Conservation (phyloP, 2,329 filamentous ascomycete genomes). For the Colletotrichum truncatum region DNA sequence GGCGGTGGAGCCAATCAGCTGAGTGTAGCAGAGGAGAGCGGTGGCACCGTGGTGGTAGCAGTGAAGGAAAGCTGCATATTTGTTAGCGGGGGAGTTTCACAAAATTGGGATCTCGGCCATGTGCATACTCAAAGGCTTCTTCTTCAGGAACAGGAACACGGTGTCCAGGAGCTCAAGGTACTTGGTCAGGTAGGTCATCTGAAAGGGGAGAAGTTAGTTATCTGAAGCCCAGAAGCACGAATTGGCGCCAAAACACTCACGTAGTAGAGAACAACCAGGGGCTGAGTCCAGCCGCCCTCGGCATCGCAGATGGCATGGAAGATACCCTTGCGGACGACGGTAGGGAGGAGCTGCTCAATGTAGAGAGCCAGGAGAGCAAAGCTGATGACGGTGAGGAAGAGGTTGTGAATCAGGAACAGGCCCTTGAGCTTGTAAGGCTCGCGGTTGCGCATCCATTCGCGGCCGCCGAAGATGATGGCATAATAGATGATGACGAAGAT, state of each 20-base stretch:
- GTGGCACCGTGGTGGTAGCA: slow-evolving; percentile 99
- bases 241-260: slow-evolving; percentile 62
- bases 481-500: slow-evolving; percentile 91
- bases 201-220: slow-evolving; percentile 23
- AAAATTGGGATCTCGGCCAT: not conserved
- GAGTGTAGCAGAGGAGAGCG: slow-evolving; percentile 96
- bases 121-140: slow-evolving; percentile 88
- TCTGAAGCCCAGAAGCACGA: not conserved
- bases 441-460: slow-evolving; percentile 90
- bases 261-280: slow-evolving; percentile 94
- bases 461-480: slow-evolving; percentile 89
- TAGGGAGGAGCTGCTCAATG: slow-evolving; percentile 89
- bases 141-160: slow-evolving; percentile 97
- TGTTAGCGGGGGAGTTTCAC: slow-evolving; percentile 39
- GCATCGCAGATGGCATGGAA: slow-evolving; percentile 88
- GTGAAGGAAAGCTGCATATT: slow-evolving; percentile 84
- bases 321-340: slow-evolving; percentile 79
- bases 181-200: slow-evolving; percentile 99
- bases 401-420: slow-evolving; percentile 96
- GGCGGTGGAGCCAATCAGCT: slow-evolving; percentile 90
- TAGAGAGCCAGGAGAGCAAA: slow-evolving; percentile 83
- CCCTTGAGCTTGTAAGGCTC: slow-evolving; percentile 86
- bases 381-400: slow-evolving; percentile 89
- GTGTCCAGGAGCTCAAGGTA: slow-evolving; percentile 96
- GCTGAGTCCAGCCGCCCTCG: slow-evolving; percentile 92